Evolutionary conservation across 2,329 filamentous ascomycete genomes (phyloP).

Genomic region (Colletotrichum destructivum): DNA sequence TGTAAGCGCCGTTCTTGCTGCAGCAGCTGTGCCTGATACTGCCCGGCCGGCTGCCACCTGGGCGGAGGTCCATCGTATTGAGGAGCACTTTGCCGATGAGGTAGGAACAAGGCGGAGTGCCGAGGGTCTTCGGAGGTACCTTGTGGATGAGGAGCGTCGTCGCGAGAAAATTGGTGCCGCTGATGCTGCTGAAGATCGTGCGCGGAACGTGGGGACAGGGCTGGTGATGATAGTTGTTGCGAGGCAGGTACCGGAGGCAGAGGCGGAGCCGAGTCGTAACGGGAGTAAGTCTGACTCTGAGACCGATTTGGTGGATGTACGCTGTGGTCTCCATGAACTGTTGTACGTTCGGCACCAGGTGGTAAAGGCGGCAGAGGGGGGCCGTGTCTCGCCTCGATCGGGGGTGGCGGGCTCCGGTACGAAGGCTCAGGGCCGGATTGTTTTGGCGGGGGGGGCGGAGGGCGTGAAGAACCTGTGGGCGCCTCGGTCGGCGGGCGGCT

Average conservation of each 20-base stretch:
- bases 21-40: conserved; percentile 43
- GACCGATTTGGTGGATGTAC: conserved; percentile 31
- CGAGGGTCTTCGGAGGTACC: conserved; percentile 36
- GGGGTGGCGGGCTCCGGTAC: conserved; percentile 47
- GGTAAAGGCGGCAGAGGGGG: conserved; percentile 51
- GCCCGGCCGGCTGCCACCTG: conserved; percentile 42
- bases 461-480: conserved; percentile 52
- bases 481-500: conserved; percentile 51
- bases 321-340: conserved; percentile 44
- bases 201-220: conserved; percentile 29
- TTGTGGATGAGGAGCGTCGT: conserved; percentile 38
- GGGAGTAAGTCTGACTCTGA: conserved; percentile 49
- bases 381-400: conserved; percentile 41
- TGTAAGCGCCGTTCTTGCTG: conserved; percentile 46
- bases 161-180: conserved; percentile 18
- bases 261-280: conserved; percentile 65
- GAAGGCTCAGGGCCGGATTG: conserved; percentile 54
- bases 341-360: conserved; percentile 47
- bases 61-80: conserved; percentile 29
- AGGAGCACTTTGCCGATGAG: conserved; percentile 40
- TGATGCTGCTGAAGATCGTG: conserved; percentile 38
- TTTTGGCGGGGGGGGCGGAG: conserved; percentile 72
- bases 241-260: conserved; percentile 52
- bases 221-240: not conserved
- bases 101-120: conserved; percentile 45